Evolutionary conservation across 768 basidiomycete genomes (phyloP).

Genomic region (Postia placenta): DNA sequence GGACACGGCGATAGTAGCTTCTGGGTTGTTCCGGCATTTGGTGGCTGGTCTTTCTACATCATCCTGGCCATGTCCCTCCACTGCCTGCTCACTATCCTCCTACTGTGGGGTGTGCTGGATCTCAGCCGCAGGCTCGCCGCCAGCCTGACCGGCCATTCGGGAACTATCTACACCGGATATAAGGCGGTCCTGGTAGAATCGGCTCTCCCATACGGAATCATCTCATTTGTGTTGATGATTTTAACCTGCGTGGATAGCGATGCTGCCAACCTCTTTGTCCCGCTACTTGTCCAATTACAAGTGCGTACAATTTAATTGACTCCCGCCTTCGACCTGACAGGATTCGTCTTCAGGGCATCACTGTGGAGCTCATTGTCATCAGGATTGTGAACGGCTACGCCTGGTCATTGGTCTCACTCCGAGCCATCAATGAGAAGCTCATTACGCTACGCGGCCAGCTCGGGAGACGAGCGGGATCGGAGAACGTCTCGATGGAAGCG

Average conservation of each 20-base stretch:
- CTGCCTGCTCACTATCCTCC: conserved; percentile 15
- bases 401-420: neutral
- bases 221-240: conserved; percentile 19
- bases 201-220: conserved; percentile 18
- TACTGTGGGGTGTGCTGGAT: conserved; percentile 14
- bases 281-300: conserved; percentile 19
- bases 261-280: conserved; percentile 16
- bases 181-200: conserved; percentile 24
- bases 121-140: conserved; percentile 18
- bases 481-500: no score
- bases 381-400: conserved; percentile 17
- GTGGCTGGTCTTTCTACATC: conserved; percentile 7
- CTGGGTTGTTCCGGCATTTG: neutral
- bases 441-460: no score
- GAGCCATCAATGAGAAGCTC: neutral
- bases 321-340: neutral
- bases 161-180: conserved; percentile 13
- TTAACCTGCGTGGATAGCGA: conserved; percentile 12
- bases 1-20: neutral
- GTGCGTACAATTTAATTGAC: neutral
- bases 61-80: conserved; percentile 17
- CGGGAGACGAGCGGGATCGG: no score
- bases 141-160: conserved; percentile 5
- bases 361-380: conserved; percentile 18
- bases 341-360: conserved; percentile 14